Evolutionary conservation across 768 basidiomycete genomes (phyloP).

Genomic region (Boletus rubescentipes): DNA sequence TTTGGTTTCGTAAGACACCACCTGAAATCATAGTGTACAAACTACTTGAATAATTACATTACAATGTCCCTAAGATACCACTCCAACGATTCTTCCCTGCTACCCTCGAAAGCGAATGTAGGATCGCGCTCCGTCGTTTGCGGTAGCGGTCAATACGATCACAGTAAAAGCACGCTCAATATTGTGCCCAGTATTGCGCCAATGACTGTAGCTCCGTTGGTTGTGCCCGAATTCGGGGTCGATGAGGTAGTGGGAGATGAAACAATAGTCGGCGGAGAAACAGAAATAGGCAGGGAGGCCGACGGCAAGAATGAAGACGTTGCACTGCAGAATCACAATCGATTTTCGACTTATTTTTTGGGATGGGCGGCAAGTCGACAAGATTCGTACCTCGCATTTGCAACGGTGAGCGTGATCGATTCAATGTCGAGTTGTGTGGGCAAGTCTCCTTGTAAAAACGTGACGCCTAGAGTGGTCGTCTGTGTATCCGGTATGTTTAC

Average conservation of each 20-base stretch:
- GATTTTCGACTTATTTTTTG: background rate
- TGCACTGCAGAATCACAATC: conserved; percentile 12
- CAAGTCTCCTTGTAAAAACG: conserved; percentile 31
- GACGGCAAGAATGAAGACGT: conserved; percentile 30
- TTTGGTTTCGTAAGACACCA: conserved; percentile 12
- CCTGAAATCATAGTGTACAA: background rate
- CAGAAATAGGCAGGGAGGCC: conserved; percentile 23
- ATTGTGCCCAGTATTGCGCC: conserved; percentile 12
- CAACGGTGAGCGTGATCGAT: conserved; percentile 37
- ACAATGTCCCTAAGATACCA: background rate
- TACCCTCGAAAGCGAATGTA: too few species aligned
- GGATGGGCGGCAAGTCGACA: background rate
- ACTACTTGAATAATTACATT: background rate
- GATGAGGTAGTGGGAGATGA: conserved; percentile 9
- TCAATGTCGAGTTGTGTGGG: conserved; percentile 39
- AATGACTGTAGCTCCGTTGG: conserved; percentile 13
- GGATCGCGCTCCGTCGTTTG: too few species aligned
- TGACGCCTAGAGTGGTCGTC: conserved; percentile 43
- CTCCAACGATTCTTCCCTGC: background rate
- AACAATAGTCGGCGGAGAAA: conserved; percentile 17
- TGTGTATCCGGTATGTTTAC: conserved; percentile 40
- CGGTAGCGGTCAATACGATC: conserved; percentile 1
- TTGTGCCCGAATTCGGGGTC: background rate
- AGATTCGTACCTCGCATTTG: conserved; percentile 34
- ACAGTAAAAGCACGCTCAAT: conserved; percentile 13